Evolutionary conservation across 202 grass and related monocot genomes (phyloP).

Genomic region (Zizania palustris): DNA sequence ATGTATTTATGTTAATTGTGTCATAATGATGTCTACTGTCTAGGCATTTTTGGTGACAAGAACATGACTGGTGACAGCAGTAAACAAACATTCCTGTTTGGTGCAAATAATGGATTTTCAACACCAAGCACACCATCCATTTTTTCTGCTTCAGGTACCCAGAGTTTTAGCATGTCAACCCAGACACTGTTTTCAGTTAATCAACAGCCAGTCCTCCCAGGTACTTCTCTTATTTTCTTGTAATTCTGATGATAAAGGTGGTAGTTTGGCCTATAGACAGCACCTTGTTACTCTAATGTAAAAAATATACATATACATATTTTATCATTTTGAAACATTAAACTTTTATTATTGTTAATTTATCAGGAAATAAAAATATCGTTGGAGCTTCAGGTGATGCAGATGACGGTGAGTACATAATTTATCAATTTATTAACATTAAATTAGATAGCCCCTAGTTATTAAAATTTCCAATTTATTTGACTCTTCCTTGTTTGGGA

Average conservation of each 20-base stretch:
- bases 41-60: constrained; percentile 63
- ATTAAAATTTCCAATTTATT: background rate
- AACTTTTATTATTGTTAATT: constrained; percentile 30
- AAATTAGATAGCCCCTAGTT: background rate
- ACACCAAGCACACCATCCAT: constrained; percentile 40
- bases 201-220: constrained; percentile 52
- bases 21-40: constrained; percentile 43
- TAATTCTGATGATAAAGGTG: constrained; percentile 25
- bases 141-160: constrained; percentile 45
- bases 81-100: constrained; percentile 54
- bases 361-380: constrained; percentile 56
- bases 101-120: constrained; percentile 56
- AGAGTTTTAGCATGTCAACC: constrained; percentile 50
- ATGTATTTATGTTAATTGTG: constrained; percentile 42
- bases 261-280: constrained; percentile 6
- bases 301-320: background rate
- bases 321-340: constrained; percentile 12
- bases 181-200: constrained; percentile 59
- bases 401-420: constrained; percentile 56
- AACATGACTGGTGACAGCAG: constrained; percentile 40
- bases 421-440: background rate
- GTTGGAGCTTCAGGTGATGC: constrained; percentile 60
- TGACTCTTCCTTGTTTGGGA: background rate
- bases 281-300: background rate
- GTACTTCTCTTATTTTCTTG: constrained; percentile 45